Conservation (phyloP, 2,329 filamentous ascomycete genomes). For the Fusarium sp. region DNA sequence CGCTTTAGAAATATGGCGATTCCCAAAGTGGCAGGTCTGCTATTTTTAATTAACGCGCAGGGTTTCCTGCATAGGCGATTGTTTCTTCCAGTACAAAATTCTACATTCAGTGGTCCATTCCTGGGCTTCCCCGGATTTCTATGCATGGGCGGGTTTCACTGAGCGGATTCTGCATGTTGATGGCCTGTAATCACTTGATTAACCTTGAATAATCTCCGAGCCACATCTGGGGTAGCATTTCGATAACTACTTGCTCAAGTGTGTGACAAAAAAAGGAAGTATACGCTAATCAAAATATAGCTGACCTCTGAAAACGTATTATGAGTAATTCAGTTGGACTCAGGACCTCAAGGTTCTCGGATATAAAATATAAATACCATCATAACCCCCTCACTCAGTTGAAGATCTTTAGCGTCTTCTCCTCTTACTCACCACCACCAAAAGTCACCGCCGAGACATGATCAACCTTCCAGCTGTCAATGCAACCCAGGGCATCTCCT, state of each 20-base stretch:
- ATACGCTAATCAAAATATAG: no score
- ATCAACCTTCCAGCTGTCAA: neutral
- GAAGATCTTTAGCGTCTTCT: neutral
- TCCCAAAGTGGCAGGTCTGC: neutral
- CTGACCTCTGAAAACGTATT: neutral
- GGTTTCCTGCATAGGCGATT: neutral
- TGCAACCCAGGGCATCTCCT: conserved; percentile 14
- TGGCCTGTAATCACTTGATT: neutral
- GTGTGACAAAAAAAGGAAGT: neutral
- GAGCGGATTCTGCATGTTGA: neutral
- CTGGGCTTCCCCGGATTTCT: neutral
- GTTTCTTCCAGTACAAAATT: neutral
- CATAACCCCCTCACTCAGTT: neutral
- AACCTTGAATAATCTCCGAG: neutral
- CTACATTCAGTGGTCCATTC: neutral
- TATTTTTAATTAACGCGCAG: neutral
- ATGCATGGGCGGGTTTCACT: neutral
- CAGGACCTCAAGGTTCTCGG: neutral
- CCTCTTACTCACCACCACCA: neutral
- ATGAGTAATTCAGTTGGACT: neutral
- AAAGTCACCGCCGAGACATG: neutral
- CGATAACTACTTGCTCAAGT: neutral
- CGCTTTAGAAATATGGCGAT: no score
- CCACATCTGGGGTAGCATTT: neutral
- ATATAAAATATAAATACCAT: neutral